A percentile compares a stretch with the other conserved stretches of the same genome.
Evolutionary conservation across 768 basidiomycete species (phyloP).

Genomic region (Auricularia heimuer): DNA sequence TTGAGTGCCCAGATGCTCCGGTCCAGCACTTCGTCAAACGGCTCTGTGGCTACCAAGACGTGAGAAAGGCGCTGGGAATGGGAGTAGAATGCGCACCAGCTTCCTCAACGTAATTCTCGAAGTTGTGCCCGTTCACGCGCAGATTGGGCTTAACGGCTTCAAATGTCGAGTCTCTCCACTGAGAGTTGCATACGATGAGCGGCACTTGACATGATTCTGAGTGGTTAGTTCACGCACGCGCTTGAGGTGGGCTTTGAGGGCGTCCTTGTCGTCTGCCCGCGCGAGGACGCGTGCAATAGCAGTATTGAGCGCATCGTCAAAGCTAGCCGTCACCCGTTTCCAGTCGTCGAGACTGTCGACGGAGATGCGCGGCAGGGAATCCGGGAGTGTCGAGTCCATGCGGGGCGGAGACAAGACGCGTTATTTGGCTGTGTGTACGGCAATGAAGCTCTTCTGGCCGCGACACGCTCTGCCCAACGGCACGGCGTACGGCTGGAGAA

Average conservation of each 20-base stretch:
- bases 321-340: constrained; percentile 48
- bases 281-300: constrained; percentile 39
- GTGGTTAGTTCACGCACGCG: constrained; percentile 29
- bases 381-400: constrained; percentile 7
- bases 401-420: neutral
- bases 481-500: neutral
- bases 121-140: constrained; percentile 69
- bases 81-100: constrained; percentile 3
- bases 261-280: constrained; percentile 30
- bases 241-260: constrained; percentile 39
- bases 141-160: constrained; percentile 59
- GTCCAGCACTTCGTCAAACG: constrained; percentile 82
- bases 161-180: constrained; percentile 60
- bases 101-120: constrained; percentile 49
- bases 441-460: constrained; percentile 3
- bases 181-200: neutral
- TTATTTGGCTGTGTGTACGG: neutral
- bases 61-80: constrained; percentile 2
- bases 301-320: constrained; percentile 34
- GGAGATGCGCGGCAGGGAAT: constrained; percentile 44
- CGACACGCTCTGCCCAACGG: neutral
- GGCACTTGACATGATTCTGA: neutral
- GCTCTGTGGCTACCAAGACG: constrained; percentile 47
- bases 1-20: constrained; percentile 72
- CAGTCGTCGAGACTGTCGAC: constrained; percentile 60